Base-by-base conservation (phyloP, 352 stramenopile genomes). In the Pythium grandisporangium region DNA sequence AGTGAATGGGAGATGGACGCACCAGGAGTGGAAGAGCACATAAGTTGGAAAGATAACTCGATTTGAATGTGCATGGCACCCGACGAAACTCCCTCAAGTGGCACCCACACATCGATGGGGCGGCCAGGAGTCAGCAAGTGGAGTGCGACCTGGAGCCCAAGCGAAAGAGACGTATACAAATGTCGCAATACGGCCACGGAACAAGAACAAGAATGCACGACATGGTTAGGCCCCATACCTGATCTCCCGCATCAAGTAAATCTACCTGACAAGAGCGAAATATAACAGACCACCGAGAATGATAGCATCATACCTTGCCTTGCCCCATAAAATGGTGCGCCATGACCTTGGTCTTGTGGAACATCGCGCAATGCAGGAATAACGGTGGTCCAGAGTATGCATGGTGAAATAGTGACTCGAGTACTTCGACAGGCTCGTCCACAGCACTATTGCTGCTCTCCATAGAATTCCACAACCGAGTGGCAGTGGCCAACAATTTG, bases 271-370 rank as follows among this genome's bases (percentile, higher is more conserved):
- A n/a, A n/a, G n/a, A n/a, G n/a, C n/a, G n/a, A n/a, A n/a, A n/a
- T n/a, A n/a, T n/a, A n/a, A n/a, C n/a, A n/a, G n/a, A n/a, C n/a
- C n/a, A n/a, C n/a, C n/a, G n/a, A n/a, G n/a, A n/a, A n/a, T n/a
- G n/a, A n/a, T 12, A 27, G 21, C 27, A 11, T 19, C 58, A 29
- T 54, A 84, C 75, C 62, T 71, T 69, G 33, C 63, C 58, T 49
- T 61, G 62, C 11, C 77, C 77, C 77, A 88, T 81, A 32, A 86
- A 84, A 36, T 83, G 61, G 42, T 91, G 77, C n/a, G 54, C 64
- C 29, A 85, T 48, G 41, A 91, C 44, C 47, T 82, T 85, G 54
- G 74, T 88, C 53, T 88, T 88, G 53, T 91, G 71, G 51, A 72
- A 91, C 12, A 87, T 61, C 1, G 72, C 66, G 30, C 69, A 86